phyloP scores from a whole-genome alignment of 805 yeast species.

The Pichia exigua region DNA sequence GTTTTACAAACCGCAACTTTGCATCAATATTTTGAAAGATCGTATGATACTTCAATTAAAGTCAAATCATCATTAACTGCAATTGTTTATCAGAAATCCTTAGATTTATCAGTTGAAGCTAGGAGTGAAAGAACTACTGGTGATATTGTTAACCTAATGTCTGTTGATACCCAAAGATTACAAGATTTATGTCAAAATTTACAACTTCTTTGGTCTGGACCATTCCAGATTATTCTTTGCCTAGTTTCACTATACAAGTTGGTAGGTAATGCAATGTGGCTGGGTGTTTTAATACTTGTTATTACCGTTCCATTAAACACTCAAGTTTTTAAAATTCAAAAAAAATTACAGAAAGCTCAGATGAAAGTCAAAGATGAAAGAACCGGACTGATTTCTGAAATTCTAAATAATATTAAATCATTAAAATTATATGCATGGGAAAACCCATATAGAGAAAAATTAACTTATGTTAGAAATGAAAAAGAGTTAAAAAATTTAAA shows the following conservation, averaged over 20 bases:
- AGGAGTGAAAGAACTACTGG: slow-evolving; percentile 73
- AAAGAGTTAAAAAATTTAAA: slow-evolving; percentile 73
- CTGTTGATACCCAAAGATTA: slow-evolving; percentile 85
- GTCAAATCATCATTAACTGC: slow-evolving; percentile 64
- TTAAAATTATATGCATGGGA: slow-evolving; percentile 97
- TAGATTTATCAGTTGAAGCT: slow-evolving; percentile 64
- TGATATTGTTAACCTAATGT: slow-evolving; percentile 89
- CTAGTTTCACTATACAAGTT: slow-evolving; percentile 61
- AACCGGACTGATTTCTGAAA: slow-evolving; percentile 81
- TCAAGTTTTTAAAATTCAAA: slow-evolving; percentile 56
- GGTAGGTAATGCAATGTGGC: slow-evolving; percentile 90
- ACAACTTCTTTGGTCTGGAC: slow-evolving; percentile 86
- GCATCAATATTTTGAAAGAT: slow-evolving; percentile 73
- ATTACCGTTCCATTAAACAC: slow-evolving; percentile 78
- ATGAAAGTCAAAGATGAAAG: slow-evolving; percentile 91
- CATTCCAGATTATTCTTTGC: slow-evolving; percentile 78
- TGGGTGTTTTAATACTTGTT: slow-evolving; percentile 76
- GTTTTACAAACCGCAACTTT: slow-evolving; percentile 69
- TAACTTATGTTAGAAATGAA: slow-evolving; percentile 79
- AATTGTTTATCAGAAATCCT: slow-evolving; percentile 58
- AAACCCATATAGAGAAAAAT: slow-evolving; percentile 63
- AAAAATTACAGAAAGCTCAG: slow-evolving; percentile 68
- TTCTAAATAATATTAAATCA: slow-evolving; percentile 85
- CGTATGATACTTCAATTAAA: slow-evolving; percentile 70
- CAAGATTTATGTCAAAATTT: slow-evolving; percentile 77